Percentiles rank a stretch among this genome's conserved stretches.
These are phyloP conservation scores for Triangularia setosa DNA, from an alignment of 2,329 filamentous ascomycete genomes.

Conservation along the genomic window DNA sequence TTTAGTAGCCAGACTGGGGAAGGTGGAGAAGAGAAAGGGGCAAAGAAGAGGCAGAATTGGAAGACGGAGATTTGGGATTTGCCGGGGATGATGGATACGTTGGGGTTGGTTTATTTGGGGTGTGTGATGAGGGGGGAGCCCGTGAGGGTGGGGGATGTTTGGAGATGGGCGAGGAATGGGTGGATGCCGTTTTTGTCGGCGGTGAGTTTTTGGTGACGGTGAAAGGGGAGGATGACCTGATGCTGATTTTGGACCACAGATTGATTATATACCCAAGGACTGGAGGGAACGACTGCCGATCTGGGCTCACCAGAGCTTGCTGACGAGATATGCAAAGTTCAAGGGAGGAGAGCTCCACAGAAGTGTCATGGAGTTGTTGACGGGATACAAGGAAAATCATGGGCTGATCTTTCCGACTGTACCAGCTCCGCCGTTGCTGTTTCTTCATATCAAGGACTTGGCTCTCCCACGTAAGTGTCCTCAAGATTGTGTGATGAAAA, in stretches of 20 bases:
- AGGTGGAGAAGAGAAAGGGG: constrained; percentile 27
- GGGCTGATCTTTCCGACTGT: constrained; percentile 68
- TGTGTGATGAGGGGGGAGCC: constrained; percentile 72
- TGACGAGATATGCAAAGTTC: constrained; percentile 41
- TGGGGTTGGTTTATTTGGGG: constrained; percentile 77
- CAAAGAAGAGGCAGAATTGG: constrained; percentile 37
- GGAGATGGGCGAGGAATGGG: constrained; percentile 61
- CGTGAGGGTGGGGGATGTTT: constrained; percentile 69
- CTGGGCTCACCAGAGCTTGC: constrained; percentile 56
- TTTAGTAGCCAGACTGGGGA: constrained; percentile 57
- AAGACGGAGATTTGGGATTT: constrained; percentile 47
- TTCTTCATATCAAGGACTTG: constrained; percentile 66
- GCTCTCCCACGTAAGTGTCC: constrained; percentile 63
- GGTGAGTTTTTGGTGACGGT: constrained; percentile 40
- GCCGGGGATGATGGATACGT: constrained; percentile 69
- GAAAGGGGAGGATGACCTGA: background rate
- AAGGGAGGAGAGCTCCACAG: constrained; percentile 59
- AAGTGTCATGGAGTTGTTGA: constrained; percentile 56
- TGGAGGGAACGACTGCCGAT: constrained; percentile 64
- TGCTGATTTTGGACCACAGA: constrained; percentile 35
- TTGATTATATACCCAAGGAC: constrained; percentile 55
- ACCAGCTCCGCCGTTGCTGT: constrained; percentile 65
- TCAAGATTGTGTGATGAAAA: background rate
- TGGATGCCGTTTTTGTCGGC: constrained; percentile 70
- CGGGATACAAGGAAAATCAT: constrained; percentile 64